Conservation (phyloP, 768 basidiomycete genomes). For the Lentinus brumalis region DNA sequence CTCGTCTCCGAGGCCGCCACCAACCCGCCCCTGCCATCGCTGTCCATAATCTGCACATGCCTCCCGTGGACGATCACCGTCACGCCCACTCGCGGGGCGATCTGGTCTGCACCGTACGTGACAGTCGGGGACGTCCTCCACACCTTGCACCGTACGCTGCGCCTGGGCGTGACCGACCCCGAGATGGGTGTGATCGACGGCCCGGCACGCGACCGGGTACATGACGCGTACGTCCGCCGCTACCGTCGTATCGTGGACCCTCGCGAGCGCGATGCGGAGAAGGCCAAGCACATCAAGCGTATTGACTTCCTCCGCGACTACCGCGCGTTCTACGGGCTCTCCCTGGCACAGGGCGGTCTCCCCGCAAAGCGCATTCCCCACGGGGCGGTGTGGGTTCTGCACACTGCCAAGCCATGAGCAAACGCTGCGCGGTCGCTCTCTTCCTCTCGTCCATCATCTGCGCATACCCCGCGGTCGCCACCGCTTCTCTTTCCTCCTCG, state of each 20-base stretch:
- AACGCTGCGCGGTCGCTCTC: background rate
- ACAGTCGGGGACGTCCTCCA: slow-evolving; percentile 53
- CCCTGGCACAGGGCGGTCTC: slow-evolving; percentile 20
- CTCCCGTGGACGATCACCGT: slow-evolving; percentile 40
- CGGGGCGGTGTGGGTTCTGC: slow-evolving; percentile 22
- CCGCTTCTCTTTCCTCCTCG: too few relatives aligned
- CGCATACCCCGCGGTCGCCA: too few relatives aligned
- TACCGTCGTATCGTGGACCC: slow-evolving; percentile 37
- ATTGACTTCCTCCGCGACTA: slow-evolving; percentile 52
- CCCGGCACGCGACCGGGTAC: slow-evolving; percentile 38
- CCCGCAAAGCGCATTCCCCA: slow-evolving; percentile 19
- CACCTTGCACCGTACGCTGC: slow-evolving; percentile 47
- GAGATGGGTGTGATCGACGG: slow-evolving; percentile 43
- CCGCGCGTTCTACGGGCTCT: slow-evolving; percentile 24
- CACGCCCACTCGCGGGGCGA: slow-evolving; percentile 13
- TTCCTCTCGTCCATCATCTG: too few relatives aligned
- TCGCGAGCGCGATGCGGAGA: slow-evolving; percentile 39
- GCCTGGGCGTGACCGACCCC: slow-evolving; percentile 36
- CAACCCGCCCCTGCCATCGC: slow-evolving; percentile 28
- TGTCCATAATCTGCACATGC: slow-evolving; percentile 33
- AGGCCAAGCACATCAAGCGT: slow-evolving; percentile 50
- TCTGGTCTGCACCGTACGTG: slow-evolving; percentile 27
- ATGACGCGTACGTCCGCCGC: slow-evolving; percentile 45
- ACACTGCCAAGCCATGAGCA: slow-evolving; percentile 20
- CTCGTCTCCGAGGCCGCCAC: slow-evolving; percentile 33